These are phyloP conservation scores for Ceriops decandra DNA, from an alignment of 345 rosid species.

Conservation along the genomic window DNA sequence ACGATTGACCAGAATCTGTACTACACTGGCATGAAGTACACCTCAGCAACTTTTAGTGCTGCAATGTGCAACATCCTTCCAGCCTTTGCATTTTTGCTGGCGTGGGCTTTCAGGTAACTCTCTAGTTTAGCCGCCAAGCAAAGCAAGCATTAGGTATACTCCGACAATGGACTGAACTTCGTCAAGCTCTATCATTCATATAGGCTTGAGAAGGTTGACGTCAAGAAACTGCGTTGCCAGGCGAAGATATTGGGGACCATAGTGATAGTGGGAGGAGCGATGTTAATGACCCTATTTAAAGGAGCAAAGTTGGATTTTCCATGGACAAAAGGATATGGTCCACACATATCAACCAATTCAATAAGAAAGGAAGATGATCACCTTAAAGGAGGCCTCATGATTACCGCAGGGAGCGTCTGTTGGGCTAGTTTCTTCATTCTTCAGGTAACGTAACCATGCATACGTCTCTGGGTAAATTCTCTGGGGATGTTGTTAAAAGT, in stretches of 20 bases:
- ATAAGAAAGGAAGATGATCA: constrained; percentile 38
- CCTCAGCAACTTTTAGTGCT: constrained; percentile 75
- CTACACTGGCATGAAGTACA: constrained; percentile 79
- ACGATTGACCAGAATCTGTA: constrained; percentile 56
- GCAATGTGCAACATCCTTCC: constrained; percentile 82
- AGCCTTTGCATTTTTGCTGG: constrained; percentile 80
- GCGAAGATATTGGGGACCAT: constrained; percentile 83
- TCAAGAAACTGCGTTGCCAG: constrained; percentile 55
- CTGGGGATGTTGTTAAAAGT: too few relatives aligned
- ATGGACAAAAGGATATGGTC: constrained; percentile 45
- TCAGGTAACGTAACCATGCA: constrained; percentile 36
- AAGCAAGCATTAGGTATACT: background rate
- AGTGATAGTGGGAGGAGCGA: constrained; percentile 87
- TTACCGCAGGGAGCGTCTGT: constrained; percentile 44
- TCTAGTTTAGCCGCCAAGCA: constrained; percentile 41
- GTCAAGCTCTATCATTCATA: background rate
- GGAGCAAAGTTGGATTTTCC: constrained; percentile 61
- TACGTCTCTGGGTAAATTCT: too few relatives aligned
- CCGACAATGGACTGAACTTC: background rate
- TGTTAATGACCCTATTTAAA: constrained; percentile 69
- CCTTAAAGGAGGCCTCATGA: constrained; percentile 50
- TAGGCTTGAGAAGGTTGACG: constrained; percentile 70
- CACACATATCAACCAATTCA: constrained; percentile 12
- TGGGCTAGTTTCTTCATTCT: constrained; percentile 64
- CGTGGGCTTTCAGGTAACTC: constrained; percentile 74